These are phyloP conservation scores for Solanum hybrid DNA, from an alignment of 305 asterid genomes.

Conservation along the genomic window DNA sequence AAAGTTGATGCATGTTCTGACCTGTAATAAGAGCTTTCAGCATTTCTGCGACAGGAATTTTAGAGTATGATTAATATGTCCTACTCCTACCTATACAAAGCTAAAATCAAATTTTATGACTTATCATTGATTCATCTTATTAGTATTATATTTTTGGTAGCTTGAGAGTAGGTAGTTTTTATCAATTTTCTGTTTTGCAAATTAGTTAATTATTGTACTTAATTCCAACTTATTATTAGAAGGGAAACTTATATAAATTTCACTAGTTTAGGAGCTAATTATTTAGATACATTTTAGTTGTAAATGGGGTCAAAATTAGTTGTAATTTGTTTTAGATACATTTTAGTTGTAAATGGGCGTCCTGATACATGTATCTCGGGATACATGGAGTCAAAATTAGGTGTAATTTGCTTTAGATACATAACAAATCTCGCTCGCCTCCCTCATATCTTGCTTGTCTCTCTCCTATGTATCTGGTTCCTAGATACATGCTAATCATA, in stretches of 20 bases:
- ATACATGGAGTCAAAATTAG: no score
- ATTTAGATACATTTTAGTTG: not conserved
- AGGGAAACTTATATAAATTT: not conserved
- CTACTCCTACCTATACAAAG: not conserved
- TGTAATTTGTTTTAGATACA: no score
- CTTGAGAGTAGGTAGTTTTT: not conserved
- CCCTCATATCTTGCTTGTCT: not conserved
- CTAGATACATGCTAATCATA: not conserved
- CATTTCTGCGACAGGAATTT: not conserved
- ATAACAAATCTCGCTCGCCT: no score
- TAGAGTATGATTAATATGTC: not conserved
- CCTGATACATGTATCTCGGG: no score
- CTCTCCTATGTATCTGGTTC: not conserved
- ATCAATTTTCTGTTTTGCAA: no score
- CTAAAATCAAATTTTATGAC: not conserved
- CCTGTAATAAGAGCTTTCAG: not conserved
- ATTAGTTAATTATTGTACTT: no score
- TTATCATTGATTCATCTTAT: not conserved
- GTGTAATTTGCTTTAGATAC: not conserved
- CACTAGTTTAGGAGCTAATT: not conserved
- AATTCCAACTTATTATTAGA: not conserved
- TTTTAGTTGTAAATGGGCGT: no score
- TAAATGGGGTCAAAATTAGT: no score
- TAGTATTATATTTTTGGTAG: not conserved
- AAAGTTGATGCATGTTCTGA: not conserved